Evolutionary conservation across 2,329 filamentous ascomycete genomes (phyloP).

Genomic region (Ascocoryne sarcoides): DNA sequence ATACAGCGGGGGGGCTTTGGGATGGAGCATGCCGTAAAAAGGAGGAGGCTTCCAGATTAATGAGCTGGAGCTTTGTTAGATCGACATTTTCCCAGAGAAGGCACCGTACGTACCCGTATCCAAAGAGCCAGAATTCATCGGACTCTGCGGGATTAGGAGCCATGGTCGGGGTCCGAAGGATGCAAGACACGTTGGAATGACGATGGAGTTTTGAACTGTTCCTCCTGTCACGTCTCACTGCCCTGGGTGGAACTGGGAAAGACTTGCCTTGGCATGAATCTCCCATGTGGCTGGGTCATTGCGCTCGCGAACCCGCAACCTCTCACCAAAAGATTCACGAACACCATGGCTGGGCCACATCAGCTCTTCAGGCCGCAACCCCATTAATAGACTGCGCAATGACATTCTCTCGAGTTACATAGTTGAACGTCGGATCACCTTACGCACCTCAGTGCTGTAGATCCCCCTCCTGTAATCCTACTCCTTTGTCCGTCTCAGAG

Average conservation of each 20-base stretch:
- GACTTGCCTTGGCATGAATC: neutral
- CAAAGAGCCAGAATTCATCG: conserved; percentile 85
- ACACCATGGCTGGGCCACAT: too few relatives aligned
- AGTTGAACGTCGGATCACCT: too few relatives aligned
- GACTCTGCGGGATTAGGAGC: conserved; percentile 5
- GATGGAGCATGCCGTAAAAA: conserved; percentile 71
- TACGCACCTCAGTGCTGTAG: neutral
- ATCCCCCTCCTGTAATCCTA: neutral
- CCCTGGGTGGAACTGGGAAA: neutral
- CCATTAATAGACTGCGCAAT: too few relatives aligned
- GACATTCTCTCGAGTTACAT: too few relatives aligned
- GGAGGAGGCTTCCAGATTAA: conserved; percentile 98
- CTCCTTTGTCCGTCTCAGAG: conserved; percentile 3
- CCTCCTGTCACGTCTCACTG: conserved; percentile 1
- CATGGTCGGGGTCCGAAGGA: conserved; percentile 5
- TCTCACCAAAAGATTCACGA: neutral
- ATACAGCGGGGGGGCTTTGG: neutral
- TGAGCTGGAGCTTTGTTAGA: conserved; percentile 47
- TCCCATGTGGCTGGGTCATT: neutral
- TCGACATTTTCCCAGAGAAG: neutral
- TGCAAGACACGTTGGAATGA: neutral
- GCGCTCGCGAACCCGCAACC: neutral
- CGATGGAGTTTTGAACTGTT: neutral
- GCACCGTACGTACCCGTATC: conserved; percentile 65
- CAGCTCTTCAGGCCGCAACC: too few relatives aligned